Evolutionary conservation across 345 rosid species (phyloP).

Genomic region (Corchorus olitorius): DNA sequence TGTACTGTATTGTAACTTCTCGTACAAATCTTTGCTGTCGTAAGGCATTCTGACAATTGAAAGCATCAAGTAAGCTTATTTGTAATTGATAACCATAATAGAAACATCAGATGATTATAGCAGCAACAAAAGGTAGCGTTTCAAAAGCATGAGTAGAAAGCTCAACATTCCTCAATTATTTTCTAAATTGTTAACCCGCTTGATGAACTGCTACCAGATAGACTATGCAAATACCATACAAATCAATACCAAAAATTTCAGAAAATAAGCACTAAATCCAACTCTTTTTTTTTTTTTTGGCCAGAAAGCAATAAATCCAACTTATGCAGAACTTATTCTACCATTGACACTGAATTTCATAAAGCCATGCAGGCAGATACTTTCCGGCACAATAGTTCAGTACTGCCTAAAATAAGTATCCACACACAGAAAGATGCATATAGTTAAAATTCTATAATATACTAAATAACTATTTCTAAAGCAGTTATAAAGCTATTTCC

Average conservation of each 20-base stretch:
- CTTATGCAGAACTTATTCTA: neutral
- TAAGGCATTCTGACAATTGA: constrained; percentile 74
- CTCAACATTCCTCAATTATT: constrained; percentile 3
- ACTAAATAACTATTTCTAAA: neutral
- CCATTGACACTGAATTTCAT: neutral
- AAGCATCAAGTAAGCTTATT: constrained; percentile 22
- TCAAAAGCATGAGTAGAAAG: neutral
- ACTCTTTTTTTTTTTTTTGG: neutral
- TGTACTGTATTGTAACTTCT: constrained; percentile 98
- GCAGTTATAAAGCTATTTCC: neutral
- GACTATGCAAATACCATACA: neutral
- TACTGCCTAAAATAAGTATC: neutral
- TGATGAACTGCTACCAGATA: neutral
- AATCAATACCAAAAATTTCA: neutral
- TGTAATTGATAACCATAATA: constrained; percentile 13
- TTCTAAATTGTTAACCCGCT: neutral
- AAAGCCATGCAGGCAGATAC: neutral
- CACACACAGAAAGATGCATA: neutral
- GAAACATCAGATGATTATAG: constrained; percentile 6
- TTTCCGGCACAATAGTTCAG: neutral
- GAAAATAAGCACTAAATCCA: constrained; percentile 2
- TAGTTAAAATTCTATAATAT: neutral
- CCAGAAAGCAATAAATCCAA: constrained; percentile 2
- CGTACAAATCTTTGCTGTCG: constrained; percentile 97
- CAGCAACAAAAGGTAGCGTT: neutral